Evolutionary conservation across 306 rosid genomes (phyloP).

Genomic region (Prunus mira): DNA sequence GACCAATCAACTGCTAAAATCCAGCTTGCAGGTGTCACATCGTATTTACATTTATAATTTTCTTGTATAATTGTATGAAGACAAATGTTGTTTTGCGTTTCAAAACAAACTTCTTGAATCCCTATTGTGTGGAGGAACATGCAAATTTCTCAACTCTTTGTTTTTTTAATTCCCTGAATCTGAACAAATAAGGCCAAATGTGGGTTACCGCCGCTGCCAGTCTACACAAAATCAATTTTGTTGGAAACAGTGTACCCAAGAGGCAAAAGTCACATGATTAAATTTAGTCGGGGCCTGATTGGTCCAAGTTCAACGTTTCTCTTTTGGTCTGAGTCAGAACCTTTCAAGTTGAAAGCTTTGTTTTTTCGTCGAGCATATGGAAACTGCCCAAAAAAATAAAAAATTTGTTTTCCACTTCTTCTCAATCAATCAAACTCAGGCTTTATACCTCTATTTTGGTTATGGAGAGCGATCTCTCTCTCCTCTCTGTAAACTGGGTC

Average conservation of each 20-base stretch:
- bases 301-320: not conserved
- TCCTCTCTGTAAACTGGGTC: too few relatives aligned
- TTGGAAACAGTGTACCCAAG: too few relatives aligned
- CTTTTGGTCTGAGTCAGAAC: not conserved
- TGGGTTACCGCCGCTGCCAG: not conserved
- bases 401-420: too few relatives aligned
- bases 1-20: not conserved
- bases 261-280: too few relatives aligned
- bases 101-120: not conserved
- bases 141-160: too few relatives aligned
- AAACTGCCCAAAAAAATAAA: not conserved
- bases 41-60: not conserved
- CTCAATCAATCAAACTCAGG: too few relatives aligned
- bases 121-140: too few relatives aligned
- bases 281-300: too few relatives aligned
- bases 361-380: not conserved
- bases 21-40: constrained; percentile 13
- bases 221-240: too few relatives aligned
- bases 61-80: not conserved
- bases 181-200: not conserved
- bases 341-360: not conserved
- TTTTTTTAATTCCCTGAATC: too few relatives aligned
- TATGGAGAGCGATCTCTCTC: too few relatives aligned
- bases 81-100: not conserved
- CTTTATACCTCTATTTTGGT: too few relatives aligned